These are phyloP conservation scores for Madurella mycetomatis DNA, from an alignment of 2,329 filamentous ascomycete species.

Conservation along the genomic window DNA sequence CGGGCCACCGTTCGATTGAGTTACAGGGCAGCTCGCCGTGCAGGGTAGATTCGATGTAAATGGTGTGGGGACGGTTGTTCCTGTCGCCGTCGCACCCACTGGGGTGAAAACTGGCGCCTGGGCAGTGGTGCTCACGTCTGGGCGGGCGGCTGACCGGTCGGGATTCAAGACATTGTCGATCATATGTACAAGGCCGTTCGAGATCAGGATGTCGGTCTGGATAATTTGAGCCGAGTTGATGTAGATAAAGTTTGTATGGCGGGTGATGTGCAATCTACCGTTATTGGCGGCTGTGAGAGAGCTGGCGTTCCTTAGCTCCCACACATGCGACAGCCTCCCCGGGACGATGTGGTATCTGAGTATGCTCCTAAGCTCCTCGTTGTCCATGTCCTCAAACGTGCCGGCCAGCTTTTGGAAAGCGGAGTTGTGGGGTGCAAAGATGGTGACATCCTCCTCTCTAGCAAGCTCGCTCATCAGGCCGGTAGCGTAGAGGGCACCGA, in stretches of 20 bases:
- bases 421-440: slow-evolving; percentile 51
- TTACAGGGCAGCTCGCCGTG: slow-evolving; percentile 23
- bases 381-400: slow-evolving; percentile 38
- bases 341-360: slow-evolving; percentile 55
- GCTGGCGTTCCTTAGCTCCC: slow-evolving; percentile 43
- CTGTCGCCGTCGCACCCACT: slow-evolving; percentile 23
- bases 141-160: slow-evolving; percentile 31
- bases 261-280: slow-evolving; percentile 44
- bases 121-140: slow-evolving; percentile 35
- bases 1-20: no score
- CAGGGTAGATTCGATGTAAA: slow-evolving; percentile 44
- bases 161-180: slow-evolving; percentile 52
- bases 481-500: slow-evolving; percentile 39
- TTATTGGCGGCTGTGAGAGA: slow-evolving; percentile 30
- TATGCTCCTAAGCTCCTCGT: slow-evolving; percentile 39
- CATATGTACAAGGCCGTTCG: slow-evolving; percentile 56
- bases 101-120: slow-evolving; percentile 33
- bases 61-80: slow-evolving; percentile 21
- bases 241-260: slow-evolving; percentile 40
- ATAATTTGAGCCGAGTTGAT: slow-evolving; percentile 50
- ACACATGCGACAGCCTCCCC: slow-evolving; percentile 49
- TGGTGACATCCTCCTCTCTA: slow-evolving; percentile 42
- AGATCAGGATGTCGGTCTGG: slow-evolving; percentile 48
- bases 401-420: slow-evolving; percentile 48
- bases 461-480: slow-evolving; percentile 38